Conservation (phyloP, 768 basidiomycete species). For the Tulasnella sp. region DNA sequence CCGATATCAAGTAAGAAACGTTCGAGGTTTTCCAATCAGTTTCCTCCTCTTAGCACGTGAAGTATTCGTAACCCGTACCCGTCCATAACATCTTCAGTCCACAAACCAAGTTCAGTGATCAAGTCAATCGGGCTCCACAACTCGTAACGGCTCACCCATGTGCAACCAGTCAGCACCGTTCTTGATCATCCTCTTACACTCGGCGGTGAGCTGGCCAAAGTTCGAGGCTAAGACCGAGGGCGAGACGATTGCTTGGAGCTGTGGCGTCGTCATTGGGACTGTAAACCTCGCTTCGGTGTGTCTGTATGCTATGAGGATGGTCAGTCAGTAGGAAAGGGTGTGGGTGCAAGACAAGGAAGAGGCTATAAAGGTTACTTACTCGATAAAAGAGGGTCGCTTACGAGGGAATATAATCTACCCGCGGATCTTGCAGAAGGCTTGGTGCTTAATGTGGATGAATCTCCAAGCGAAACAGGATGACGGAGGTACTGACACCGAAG, state of each 20-base stretch:
- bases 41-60: not conserved
- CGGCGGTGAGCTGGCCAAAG: slow-evolving; percentile 87
- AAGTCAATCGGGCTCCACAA: not conserved
- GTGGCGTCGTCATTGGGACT: not conserved
- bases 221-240: slow-evolving; percentile 96
- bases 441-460: not conserved
- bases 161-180: slow-evolving; percentile 96
- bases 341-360: not conserved
- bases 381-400: not conserved
- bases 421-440: not conserved
- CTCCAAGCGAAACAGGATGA: not conserved
- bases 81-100: not conserved
- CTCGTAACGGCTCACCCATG: slow-evolving; percentile 55
- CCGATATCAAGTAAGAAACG: not conserved
- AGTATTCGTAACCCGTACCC: not conserved
- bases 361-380: not conserved
- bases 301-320: not conserved
- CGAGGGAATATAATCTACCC: not conserved
- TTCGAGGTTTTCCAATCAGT: not conserved
- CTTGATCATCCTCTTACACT: slow-evolving; percentile 95
- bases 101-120: not conserved
- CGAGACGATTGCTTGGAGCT: slow-evolving; percentile 64
- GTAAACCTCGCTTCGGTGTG: not conserved
- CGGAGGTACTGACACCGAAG: not conserved
- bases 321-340: not conserved